Base-by-base conservation (phyloP, 306 rosid genomes). In the Erythrophleum fordii region DNA sequence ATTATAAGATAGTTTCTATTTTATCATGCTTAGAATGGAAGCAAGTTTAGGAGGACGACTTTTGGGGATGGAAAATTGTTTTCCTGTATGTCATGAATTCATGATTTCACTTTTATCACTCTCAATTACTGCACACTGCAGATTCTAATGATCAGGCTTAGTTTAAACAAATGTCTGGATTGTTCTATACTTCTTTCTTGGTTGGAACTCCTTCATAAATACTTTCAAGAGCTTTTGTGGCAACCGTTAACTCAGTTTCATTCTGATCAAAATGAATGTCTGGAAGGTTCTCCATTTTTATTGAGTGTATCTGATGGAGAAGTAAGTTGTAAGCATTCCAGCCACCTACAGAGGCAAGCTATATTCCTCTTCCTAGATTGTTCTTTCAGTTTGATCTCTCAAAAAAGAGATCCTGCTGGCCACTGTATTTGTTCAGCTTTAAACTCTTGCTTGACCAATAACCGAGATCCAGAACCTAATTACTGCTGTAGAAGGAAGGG, bases 251-350 rank as follows among this genome's bases (percentile, higher is more conserved):
- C 59, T 65, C 76, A 80, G 22, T 77, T 71, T 62, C 78, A 83
- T 55, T 76, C 84, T 81, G 78, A 76, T 82, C 82, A 79, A 74
- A 89, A 84, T 83, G 89, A 87, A 82, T 85, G 90, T 81, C 87
- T 91, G 20, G 94, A 92, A 80, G 95, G 89, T 69, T 95, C 99
- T 81, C 97, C 97, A 42, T 95, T 95, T 83, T 84, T 88, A 9
- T 77, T 79, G 78, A 86, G 85, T 81, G 65, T 90, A 80, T 81
- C 83, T 45, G 92, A 86, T 77, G 84, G 75, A 76, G 88, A 90
- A 86, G 86, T 79, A 73, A 46, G 62, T 52, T 66, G 79, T 75
- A 75, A 59, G 41, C 84, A 80, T 77, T 88, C 92, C 64, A 53
- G 41, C 82, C 99, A 95, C 86, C 79, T 93, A 18, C 91, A 81